phyloP scores from a whole-genome alignment of 2,329 filamentous ascomycete genomes.

The Beauveria medogensis region DNA sequence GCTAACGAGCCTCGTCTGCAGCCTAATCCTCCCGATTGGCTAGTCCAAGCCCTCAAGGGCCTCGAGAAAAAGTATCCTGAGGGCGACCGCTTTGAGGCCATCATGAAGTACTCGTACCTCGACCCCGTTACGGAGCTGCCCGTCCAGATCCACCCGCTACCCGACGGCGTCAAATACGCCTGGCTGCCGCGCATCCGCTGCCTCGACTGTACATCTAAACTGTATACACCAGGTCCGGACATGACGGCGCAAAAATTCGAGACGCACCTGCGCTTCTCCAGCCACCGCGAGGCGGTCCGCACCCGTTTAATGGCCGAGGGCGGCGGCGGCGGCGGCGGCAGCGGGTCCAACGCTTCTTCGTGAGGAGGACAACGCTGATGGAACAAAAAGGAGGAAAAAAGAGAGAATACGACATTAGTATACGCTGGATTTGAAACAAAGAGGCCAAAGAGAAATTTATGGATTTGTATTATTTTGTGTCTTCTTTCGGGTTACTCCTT shows the following conservation, averaged over 20 bases:
- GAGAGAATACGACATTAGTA: neutral
- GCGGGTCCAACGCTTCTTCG: neutral
- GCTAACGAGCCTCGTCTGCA: slow-evolving; percentile 27
- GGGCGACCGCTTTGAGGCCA: slow-evolving; percentile 71
- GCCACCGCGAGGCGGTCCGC: slow-evolving; percentile 63
- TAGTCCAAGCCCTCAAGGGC: slow-evolving; percentile 62
- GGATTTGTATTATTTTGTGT: slow-evolving; percentile 1
- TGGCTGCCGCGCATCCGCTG: slow-evolving; percentile 88
- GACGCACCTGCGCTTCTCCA: slow-evolving; percentile 78
- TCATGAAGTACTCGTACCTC: slow-evolving; percentile 84
- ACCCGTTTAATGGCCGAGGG: slow-evolving; percentile 22
- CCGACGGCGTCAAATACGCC: slow-evolving; percentile 63
- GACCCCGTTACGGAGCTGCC: slow-evolving; percentile 62
- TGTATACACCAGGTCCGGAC: slow-evolving; percentile 85
- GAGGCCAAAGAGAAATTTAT: neutral
- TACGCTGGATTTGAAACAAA: neutral
- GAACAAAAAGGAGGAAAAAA: neutral
- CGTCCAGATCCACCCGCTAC: slow-evolving; percentile 48
- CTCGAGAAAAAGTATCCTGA: slow-evolving; percentile 66
- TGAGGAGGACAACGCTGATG: neutral
- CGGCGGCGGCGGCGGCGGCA: slow-evolving; percentile 10
- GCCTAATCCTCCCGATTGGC: slow-evolving; percentile 84
- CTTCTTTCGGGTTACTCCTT: neutral
- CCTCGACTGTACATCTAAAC: slow-evolving; percentile 83
- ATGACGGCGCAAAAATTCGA: slow-evolving; percentile 86